Evolutionary conservation across 2,329 filamentous ascomycete genomes (phyloP).

Genomic region (Pestalotiopsis sp.): DNA sequence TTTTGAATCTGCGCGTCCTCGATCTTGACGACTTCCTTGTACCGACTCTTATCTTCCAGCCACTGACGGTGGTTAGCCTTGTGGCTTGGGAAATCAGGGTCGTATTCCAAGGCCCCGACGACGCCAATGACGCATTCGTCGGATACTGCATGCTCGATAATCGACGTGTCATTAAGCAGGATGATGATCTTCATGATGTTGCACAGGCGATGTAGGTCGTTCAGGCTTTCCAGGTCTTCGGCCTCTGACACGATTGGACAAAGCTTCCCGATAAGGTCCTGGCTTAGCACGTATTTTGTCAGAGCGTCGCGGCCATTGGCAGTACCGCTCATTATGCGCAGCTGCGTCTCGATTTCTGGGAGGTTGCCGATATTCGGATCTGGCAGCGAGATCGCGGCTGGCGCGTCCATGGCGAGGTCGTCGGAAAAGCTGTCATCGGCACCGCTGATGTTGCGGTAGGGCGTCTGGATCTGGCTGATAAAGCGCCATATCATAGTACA

Average conservation of each 20-base stretch:
- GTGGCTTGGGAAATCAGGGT: slow-evolving; percentile 95
- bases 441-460: slow-evolving; percentile 63
- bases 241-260: slow-evolving; percentile 85
- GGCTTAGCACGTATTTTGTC: slow-evolving; percentile 81
- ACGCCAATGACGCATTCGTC: slow-evolving; percentile 90
- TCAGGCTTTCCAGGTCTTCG: slow-evolving; percentile 85
- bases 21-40: slow-evolving; percentile 95
- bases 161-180: slow-evolving; percentile 88
- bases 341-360: slow-evolving; percentile 79
- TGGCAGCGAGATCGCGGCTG: slow-evolving; percentile 73
- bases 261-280: slow-evolving; percentile 86
- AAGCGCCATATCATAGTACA: slow-evolving; percentile 96
- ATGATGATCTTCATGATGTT: slow-evolving; percentile 98
- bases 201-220: slow-evolving; percentile 88
- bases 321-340: slow-evolving; percentile 77
- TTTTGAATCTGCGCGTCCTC: slow-evolving; percentile 78
- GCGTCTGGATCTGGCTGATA: slow-evolving; percentile 81
- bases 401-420: slow-evolving; percentile 76
- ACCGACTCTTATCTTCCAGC: slow-evolving; percentile 83
- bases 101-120: slow-evolving; percentile 94
- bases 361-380: slow-evolving; percentile 81
- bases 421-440: slow-evolving; percentile 91
- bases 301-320: slow-evolving; percentile 81
- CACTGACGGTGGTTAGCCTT: slow-evolving; percentile 97
- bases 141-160: slow-evolving; percentile 91